Evolutionary conservation across 257 asterid species (phyloP).

Genomic region (Eustoma russellianum): DNA sequence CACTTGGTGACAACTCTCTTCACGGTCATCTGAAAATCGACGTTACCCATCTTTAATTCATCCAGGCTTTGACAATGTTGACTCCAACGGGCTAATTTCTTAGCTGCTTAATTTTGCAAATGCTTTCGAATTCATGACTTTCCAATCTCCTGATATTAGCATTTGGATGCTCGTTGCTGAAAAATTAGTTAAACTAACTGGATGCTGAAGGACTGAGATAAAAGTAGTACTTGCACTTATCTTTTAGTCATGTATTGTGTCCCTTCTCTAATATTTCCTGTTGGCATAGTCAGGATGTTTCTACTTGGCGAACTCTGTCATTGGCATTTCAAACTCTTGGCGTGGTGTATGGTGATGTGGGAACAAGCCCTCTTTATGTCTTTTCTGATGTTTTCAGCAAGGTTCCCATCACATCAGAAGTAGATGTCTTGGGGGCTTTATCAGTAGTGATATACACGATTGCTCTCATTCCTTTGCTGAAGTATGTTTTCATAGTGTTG

Average conservation of each 20-base stretch:
- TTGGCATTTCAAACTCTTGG: slow-evolving; percentile 96
- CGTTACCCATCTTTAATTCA: too few relatives aligned
- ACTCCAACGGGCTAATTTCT: background rate
- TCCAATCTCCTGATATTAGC: too few relatives aligned
- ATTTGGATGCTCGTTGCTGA: too few relatives aligned
- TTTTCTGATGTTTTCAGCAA: slow-evolving; percentile 85
- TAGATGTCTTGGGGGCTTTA: slow-evolving; percentile 78
- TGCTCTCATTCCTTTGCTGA: slow-evolving; percentile 68
- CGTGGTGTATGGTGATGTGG: slow-evolving; percentile 97
- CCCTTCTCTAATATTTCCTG: too few relatives aligned
- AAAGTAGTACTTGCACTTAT: background rate
- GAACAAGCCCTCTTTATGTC: slow-evolving; percentile 88
- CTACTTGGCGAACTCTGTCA: slow-evolving; percentile 57
- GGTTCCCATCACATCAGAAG: slow-evolving; percentile 72
- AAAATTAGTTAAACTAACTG: background rate
- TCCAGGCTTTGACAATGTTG: background rate
- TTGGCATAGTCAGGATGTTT: slow-evolving; percentile 38
- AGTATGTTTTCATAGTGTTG: slow-evolving; percentile 84
- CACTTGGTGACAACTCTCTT: too few relatives aligned
- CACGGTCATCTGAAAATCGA: too few relatives aligned
- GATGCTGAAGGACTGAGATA: background rate
- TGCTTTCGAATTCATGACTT: too few relatives aligned
- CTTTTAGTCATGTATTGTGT: too few relatives aligned
- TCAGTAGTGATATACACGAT: slow-evolving; percentile 92
- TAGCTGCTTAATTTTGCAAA: too few relatives aligned